Evolutionary conservation across 176 grass and related monocot genomes (phyloP), one percentile per base, ranked within the genome.

Genomic region (Oryza brachyantha): DNA sequence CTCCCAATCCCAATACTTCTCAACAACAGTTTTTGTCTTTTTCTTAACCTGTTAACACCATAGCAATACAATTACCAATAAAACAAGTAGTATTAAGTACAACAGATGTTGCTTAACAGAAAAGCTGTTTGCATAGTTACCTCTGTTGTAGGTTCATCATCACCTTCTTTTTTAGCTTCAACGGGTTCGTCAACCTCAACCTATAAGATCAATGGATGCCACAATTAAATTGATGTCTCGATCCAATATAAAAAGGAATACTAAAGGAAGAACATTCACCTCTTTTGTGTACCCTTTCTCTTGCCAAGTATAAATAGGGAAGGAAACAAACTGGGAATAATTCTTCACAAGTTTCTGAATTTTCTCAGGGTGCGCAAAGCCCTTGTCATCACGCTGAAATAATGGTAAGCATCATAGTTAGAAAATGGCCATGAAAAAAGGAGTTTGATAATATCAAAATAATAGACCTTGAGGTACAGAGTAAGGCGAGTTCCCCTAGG

Each of bases 1-100:
- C 68, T 99, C 96, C 96, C 96, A 99, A 73, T 99, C 96, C 96
- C 92, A 99, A 59, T 99, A 93, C 87, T 83, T 99, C 81, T 96
- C 96, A 36, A 91, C 68, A 71, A 99, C 86, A 17, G 90, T 99
- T 74, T 99, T 99, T 7, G 86, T 99, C 73, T 96, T 99, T 62
- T 91, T 99, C 79, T 95, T 93, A 70, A 73, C 80, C 96, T 99
- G 66, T 52, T 39, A 39, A 54, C 36, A 89, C 22, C 57, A 78
- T 19, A 70, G 10, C 36, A 5, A 34, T 29, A 64, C 2, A 70
- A 76, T 40, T 87, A 27, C 25, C 43, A 9, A 69, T 2, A 26
- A n/a, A n/a, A n/a, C n/a, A n/a, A n/a, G n/a, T n/a, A 41, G 61
- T 61, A 76, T 24, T 46, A 77, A 57, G 29, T 16, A 29, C 5